Evolutionary conservation across 208 protist species (phyloP).

Genomic region (Trypanosoma caninum): DNA sequence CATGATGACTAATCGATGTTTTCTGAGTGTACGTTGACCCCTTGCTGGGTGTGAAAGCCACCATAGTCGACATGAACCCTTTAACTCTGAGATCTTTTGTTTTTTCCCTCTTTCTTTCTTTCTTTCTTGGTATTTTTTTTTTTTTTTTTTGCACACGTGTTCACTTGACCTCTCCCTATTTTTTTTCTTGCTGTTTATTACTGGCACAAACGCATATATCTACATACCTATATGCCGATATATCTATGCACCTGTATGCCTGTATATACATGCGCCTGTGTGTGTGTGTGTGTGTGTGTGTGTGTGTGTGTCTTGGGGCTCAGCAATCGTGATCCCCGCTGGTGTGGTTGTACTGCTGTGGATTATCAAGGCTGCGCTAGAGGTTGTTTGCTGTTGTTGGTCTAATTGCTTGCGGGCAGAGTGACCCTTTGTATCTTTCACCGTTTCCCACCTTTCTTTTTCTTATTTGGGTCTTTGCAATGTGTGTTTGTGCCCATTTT

Average conservation of each 20-base stretch:
- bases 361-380: conserved; percentile 25
- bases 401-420: too few species aligned
- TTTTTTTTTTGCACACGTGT: neutral
- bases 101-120: conserved; percentile 3
- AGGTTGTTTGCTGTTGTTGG: neutral
- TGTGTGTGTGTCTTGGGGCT: too few species aligned
- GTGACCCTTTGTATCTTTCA: too few species aligned
- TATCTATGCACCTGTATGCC: too few species aligned
- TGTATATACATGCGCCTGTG: too few species aligned
- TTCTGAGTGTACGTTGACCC: conserved; percentile 30
- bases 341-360: neutral
- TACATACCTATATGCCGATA: too few species aligned
- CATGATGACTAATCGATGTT: conserved; percentile 24
- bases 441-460: too few species aligned
- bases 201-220: too few species aligned
- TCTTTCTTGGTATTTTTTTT: neutral
- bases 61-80: conserved; percentile 28
- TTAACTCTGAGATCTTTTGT: conserved; percentile 25
- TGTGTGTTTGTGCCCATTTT: too few species aligned
- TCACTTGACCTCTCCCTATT: neutral
- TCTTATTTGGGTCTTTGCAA: too few species aligned
- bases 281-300: too few species aligned
- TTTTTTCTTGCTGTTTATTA: neutral
- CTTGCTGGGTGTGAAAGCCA: conserved; percentile 15
- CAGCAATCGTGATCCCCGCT: conserved; percentile 23